Percentiles rank a stretch among this genome's conserved stretches.
Conservation (phyloP, 2,329 filamentous ascomycete species). For the Fusarium chlamydosporum region DNA sequence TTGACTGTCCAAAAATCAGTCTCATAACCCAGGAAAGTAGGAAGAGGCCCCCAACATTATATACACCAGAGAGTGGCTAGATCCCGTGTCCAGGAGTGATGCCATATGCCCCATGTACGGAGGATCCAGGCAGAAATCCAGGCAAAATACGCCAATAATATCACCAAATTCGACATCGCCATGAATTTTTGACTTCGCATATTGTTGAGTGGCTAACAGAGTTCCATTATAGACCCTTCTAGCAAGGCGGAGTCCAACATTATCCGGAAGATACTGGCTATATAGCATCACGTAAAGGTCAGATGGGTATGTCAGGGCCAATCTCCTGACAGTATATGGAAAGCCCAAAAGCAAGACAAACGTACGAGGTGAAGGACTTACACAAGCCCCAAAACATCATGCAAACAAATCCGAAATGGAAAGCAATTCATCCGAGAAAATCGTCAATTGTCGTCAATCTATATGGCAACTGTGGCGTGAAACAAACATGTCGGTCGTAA, state of each 20-base stretch:
- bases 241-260: constrained; percentile 1
- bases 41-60: neutral
- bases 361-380: neutral
- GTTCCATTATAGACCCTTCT: neutral
- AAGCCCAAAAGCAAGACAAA: neutral
- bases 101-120: neutral
- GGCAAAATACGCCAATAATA: constrained; percentile 1
- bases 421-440: constrained; percentile 14
- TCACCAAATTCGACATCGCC: neutral
- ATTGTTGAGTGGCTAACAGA: neutral
- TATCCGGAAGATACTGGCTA: neutral
- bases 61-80: constrained; percentile 6
- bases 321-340: neutral
- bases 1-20: neutral
- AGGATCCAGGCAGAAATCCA: neutral
- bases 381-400: constrained; percentile 4
- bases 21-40: neutral
- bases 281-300: neutral
- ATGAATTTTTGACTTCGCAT: constrained; percentile 6
- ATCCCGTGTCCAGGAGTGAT: neutral
- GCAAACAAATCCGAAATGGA: neutral
- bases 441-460: constrained; percentile 34
- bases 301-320: neutral
- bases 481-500: constrained; percentile 35
- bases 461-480: constrained; percentile 27